Evolutionary conservation across 345 rosid species (phyloP).

Genomic region (Salix purpurea): DNA sequence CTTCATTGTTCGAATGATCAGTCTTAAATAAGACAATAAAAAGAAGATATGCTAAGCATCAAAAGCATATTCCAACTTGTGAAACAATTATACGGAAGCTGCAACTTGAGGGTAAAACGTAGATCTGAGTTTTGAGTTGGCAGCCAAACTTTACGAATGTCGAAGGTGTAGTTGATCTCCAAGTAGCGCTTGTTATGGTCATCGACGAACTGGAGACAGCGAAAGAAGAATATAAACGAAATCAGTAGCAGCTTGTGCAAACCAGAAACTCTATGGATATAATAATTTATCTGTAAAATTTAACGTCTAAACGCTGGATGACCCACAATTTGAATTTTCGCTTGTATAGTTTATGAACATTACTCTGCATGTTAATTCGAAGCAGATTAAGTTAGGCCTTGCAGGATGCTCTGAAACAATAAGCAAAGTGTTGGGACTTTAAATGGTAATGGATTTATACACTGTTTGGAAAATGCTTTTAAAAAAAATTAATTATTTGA

Average conservation of each 20-base stretch:
- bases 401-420: background rate
- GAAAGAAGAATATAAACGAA: background rate
- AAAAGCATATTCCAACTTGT: constrained; percentile 21
- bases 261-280: background rate
- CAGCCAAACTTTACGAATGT: constrained; percentile 76
- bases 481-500: no score
- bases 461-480: no score
- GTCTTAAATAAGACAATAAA: background rate
- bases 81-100: constrained; percentile 1
- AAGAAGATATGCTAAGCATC: constrained; percentile 8
- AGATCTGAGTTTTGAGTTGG: background rate
- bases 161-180: constrained; percentile 89
- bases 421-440: background rate
- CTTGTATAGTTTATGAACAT: background rate
- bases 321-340: background rate
- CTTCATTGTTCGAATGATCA: background rate
- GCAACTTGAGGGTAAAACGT: background rate
- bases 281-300: background rate
- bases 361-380: background rate
- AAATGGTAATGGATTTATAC: background rate
- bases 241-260: background rate
- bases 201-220: constrained; percentile 58
- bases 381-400: background rate
- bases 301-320: background rate
- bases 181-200: constrained; percentile 82